Evolutionary conservation across 2,329 filamentous ascomycete genomes (phyloP).

Genomic region (Sclerotinia glacialis): DNA sequence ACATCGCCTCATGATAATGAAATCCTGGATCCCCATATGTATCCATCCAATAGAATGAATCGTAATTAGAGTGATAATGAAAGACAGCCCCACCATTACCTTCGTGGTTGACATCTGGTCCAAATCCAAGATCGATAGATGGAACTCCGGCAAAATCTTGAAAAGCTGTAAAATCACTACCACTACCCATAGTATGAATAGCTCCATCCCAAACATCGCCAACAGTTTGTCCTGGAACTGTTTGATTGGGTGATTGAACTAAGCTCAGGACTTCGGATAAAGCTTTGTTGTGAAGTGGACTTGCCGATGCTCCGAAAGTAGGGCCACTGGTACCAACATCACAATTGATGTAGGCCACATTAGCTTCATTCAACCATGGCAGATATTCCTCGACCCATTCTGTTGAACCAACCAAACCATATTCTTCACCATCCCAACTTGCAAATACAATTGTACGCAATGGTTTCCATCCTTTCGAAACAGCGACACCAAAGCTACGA

Average conservation of each 20-base stretch:
- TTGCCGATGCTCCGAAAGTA: conserved; percentile 53
- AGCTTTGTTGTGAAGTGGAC: conserved; percentile 61
- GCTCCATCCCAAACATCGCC: conserved; percentile 51
- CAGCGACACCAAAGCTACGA: conserved; percentile 68
- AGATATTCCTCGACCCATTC: conserved; percentile 86
- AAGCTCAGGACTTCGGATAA: conserved; percentile 55
- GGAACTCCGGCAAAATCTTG: conserved; percentile 53
- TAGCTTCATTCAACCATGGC: conserved; percentile 68
- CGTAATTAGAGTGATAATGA: conserved; percentile 82
- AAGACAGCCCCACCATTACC: conserved; percentile 51
- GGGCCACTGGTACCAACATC: conserved; percentile 67
- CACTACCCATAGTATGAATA: conserved; percentile 59
- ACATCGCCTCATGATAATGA: conserved; percentile 57
- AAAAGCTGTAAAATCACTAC: conserved; percentile 67
- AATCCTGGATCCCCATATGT: conserved; percentile 67
- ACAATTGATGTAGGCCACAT: conserved; percentile 75
- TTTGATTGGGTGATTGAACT: conserved; percentile 45
- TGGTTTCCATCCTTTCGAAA: conserved; percentile 76
- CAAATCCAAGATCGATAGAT: conserved; percentile 58
- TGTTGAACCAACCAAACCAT: conserved; percentile 74
- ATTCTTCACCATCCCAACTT: conserved; percentile 72
- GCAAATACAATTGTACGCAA: conserved; percentile 88
- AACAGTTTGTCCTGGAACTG: conserved; percentile 42
- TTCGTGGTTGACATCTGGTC: conserved; percentile 36
- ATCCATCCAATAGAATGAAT: conserved; percentile 81